Evolutionary conservation across 2,329 filamentous ascomycete species (phyloP), one percentile per base, ranked within the genome.

Genomic region (Cucurbitaria berberidis): DNA sequence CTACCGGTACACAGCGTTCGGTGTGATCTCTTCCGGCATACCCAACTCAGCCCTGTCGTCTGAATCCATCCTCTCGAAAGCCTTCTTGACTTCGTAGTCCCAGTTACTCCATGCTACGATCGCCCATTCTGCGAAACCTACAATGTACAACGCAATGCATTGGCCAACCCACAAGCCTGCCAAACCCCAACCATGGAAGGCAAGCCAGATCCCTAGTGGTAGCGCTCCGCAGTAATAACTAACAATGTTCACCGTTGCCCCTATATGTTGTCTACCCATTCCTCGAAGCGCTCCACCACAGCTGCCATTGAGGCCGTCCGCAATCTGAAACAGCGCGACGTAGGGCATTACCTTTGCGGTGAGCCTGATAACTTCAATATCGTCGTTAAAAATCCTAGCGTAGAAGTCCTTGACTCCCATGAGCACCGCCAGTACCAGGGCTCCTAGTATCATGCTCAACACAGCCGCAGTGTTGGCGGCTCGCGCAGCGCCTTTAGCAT

Each of bases 251-350:
- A 96, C 90, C 1, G 86, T 77, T 1, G 91, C 91, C 13, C 92
- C 92, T 44, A 96, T 83, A 80, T 93, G 91, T 74, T 96, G 91
- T 48, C 89, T 79, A 2, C 91, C 92, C 90, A 93, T 95, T 0
- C 91, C 92, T 59, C 91, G 78, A 13, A 96, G 76, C 18, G 86
- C 86, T 1, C 92, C 91, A 1, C 92, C 91, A 68, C 91, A 96
- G 54, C 86, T 89, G 1, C 91, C 91, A 66, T 95, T 95, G 29
- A 96, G 77, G 0, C 91, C 92, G 70, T 96, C 91, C 0, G 91
- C 91, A 54, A 96, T 93, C 77, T 96, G 91, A 75, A 96, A 96
- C 2, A 96, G 79, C 0, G 91, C 92, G 1, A 96, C 91, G 64
- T 87, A 93, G 0, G 92, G 92, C 80, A 96, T 87, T 22, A 96